A percentile compares a stretch with the other conserved stretches of the same genome.
These are phyloP conservation scores for Agaricus bisporus DNA, from an alignment of 768 basidiomycete genomes.

Conservation along the genomic window DNA sequence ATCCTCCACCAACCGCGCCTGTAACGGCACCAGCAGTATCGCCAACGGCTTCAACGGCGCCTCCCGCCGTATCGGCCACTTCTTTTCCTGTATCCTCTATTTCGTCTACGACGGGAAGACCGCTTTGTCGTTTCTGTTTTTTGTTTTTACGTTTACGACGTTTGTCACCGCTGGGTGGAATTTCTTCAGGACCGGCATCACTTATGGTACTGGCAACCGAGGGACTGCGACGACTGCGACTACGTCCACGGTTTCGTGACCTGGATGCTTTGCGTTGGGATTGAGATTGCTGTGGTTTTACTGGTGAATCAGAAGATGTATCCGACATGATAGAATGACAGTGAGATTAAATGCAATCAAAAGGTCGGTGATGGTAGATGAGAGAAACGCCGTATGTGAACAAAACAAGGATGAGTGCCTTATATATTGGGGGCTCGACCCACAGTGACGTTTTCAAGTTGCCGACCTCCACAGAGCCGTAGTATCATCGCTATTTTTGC, in stretches of 20 bases:
- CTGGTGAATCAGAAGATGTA: too few relatives aligned
- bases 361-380: too few relatives aligned
- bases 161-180: neutral
- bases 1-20: constrained; percentile 3
- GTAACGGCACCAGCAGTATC: constrained; percentile 3
- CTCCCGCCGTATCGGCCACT: neutral
- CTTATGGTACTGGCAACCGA: constrained; percentile 7
- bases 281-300: neutral
- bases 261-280: too few relatives aligned
- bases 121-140: neutral
- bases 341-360: too few relatives aligned
- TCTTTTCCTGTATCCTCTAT: constrained; percentile 10
- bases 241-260: constrained; percentile 13
- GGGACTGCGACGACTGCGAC: constrained; percentile 12
- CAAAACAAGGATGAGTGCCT: too few relatives aligned
- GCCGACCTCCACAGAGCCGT: too few relatives aligned
- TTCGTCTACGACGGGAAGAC: constrained; percentile 17
- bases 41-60: neutral
- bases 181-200: neutral
- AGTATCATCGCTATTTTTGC: too few relatives aligned
- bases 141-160: constrained; percentile 13
- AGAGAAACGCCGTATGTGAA: too few relatives aligned
- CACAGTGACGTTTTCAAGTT: too few relatives aligned
- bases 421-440: too few relatives aligned
- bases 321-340: too few relatives aligned